Percentiles rank a stretch among this genome's conserved stretches.
Evolutionary conservation across 306 rosid species (phyloP).

Genomic region (Ochetophila trinervis): DNA sequence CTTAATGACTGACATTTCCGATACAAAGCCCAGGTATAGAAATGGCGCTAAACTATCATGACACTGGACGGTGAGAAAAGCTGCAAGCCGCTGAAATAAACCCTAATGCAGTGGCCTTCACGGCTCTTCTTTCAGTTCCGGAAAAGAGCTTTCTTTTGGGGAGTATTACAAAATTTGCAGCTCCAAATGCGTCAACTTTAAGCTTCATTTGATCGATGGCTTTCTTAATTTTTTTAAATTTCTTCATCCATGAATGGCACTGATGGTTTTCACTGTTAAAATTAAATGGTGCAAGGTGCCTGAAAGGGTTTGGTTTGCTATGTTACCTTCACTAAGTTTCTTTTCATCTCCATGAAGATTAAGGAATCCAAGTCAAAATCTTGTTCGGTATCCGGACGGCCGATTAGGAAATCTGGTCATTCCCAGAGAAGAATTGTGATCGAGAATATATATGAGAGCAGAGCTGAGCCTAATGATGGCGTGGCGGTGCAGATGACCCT

Average conservation of each 20-base stretch:
- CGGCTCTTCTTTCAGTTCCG: background rate
- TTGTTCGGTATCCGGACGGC: conserved; percentile 4
- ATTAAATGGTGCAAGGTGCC: background rate
- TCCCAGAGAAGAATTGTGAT: conserved; percentile 35
- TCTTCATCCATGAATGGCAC: background rate
- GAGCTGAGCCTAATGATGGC: conserved; percentile 44
- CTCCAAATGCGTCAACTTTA: background rate
- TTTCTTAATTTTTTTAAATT: background rate
- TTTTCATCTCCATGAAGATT: conserved; percentile 30
- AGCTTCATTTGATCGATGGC: background rate
- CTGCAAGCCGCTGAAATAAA: background rate
- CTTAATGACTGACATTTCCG: background rate
- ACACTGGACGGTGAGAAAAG: background rate
- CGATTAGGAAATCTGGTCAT: conserved; percentile 10
- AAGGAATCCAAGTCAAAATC: conserved; percentile 25
- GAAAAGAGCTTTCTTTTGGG: no score
- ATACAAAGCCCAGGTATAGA: background rate
- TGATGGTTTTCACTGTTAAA: background rate
- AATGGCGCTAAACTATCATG: background rate
- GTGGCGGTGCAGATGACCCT: conserved; percentile 56
- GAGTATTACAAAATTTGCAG: no score
- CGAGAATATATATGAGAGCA: conserved; percentile 41
- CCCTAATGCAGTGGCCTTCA: conserved; percentile 5
- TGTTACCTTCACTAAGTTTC: conserved; percentile 6
- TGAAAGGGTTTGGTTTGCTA: background rate